phyloP scores from a whole-genome alignment of 108 stramenopile species.

The Aurantiochytrium sp. region DNA sequence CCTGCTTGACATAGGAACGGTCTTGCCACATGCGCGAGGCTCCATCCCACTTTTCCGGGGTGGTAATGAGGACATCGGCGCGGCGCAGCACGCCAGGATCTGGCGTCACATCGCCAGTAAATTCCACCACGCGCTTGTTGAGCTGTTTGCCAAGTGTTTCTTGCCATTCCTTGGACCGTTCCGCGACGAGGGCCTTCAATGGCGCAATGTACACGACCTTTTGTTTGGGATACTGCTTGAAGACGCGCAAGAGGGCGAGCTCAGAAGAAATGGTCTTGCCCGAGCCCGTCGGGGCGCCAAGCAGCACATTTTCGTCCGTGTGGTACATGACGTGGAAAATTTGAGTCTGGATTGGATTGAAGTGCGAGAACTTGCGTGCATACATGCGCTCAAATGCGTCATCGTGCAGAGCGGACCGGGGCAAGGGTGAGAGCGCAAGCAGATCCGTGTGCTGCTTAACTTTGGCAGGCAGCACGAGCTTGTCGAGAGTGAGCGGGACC shows the following conservation, averaged over 20 bases:
- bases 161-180: conserved; percentile 90
- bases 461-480: conserved; percentile 66
- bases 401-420: conserved; percentile 71
- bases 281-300: conserved; percentile 93
- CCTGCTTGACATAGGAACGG: conserved; percentile 65
- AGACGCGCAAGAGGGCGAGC: conserved; percentile 77
- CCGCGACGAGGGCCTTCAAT: conserved; percentile 89
- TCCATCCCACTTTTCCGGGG: conserved; percentile 99
- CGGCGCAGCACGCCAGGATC: conserved; percentile 65
- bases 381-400: conserved; percentile 74
- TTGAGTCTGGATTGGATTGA: conserved; percentile 93
- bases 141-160: conserved; percentile 64
- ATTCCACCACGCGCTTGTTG: conserved; percentile 68
- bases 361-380: conserved; percentile 66
- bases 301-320: conserved; percentile 79
- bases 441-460: conserved; percentile 70
- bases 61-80: conserved; percentile 90
- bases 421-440: conserved; percentile 81
- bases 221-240: conserved; percentile 59
- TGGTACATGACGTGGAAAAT: conserved; percentile 81
- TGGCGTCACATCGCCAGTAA: conserved; percentile 93
- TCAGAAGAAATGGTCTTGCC: conserved; percentile 84
- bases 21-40: conserved; percentile 85
- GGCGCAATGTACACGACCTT: conserved; percentile 97
- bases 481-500: conserved; percentile 67